These are phyloP conservation scores for Lactarius vividus DNA, from an alignment of 768 basidiomycete species.

Conservation along the genomic window DNA sequence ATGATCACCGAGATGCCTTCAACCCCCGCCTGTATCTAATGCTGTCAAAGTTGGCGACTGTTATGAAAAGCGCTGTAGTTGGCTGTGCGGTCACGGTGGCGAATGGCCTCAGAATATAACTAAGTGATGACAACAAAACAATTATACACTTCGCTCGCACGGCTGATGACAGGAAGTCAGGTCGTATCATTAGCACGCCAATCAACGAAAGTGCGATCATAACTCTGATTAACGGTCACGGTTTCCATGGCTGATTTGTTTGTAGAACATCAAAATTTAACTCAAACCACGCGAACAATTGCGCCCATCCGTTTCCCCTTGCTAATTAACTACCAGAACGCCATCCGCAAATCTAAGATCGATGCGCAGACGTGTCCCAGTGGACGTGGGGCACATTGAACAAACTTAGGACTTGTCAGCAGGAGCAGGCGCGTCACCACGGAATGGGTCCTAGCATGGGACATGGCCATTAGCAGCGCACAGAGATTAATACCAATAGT, in stretches of 20 bases:
- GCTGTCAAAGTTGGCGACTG: too few species aligned
- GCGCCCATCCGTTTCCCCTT: not conserved
- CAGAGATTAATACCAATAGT: not conserved
- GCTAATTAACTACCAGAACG: not conserved
- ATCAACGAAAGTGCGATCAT: not conserved
- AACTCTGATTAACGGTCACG: not conserved
- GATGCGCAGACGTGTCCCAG: not conserved
- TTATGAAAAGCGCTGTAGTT: too few species aligned
- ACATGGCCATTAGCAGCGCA: not conserved
- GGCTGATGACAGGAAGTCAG: not conserved
- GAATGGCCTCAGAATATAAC: not conserved
- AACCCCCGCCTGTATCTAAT: too few species aligned
- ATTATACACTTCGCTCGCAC: not conserved
- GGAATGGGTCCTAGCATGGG: constrained; percentile 17
- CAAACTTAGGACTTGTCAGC: not conserved
- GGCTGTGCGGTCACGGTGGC: not conserved
- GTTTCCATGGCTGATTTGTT: not conserved
- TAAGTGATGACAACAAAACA: not conserved
- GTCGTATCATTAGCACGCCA: not conserved
- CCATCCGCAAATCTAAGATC: not conserved
- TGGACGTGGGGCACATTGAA: not conserved
- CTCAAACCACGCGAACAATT: not conserved
- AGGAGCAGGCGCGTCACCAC: not conserved
- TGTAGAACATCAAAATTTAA: not conserved
- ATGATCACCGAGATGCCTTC: too few species aligned